Base-by-base conservation (phyloP, 371 early-diverging fungal genomes). In the Mortierella sp. region DNA sequence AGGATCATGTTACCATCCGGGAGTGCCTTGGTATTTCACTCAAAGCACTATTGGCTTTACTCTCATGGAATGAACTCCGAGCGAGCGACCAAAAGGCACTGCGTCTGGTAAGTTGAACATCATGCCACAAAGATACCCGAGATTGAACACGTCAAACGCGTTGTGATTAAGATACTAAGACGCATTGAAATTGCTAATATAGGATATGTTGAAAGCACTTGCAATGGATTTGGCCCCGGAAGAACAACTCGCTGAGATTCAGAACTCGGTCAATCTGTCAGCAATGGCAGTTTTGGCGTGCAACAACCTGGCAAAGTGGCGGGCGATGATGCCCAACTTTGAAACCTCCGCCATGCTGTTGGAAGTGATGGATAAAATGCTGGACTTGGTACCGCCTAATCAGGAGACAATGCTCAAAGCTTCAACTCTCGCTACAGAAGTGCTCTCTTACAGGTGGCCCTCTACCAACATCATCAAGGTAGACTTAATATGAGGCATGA, bases 31-130 rank as follows among this genome's bases (percentile, higher is more conserved):
- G 84, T 3, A 75, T 85, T 14, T 84, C 91, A n/a, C 78, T 94
- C 16, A 87, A 91, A 52, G 84, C 91, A 28, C 47, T 94, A 5
- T 74, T 74, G 38, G 89, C 91, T 13, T 38, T 93, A 16, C 73
- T 94, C 10, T 91, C 90, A 5, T 94, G 94, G 93, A 87, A 90
- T 34, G 93, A 92, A 26, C 88, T 93, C 50, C 76, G 85, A 50
- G 89, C 88, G 50, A 84, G 90, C 24, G 93, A 91, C 70, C 80
- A 75, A 38, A 86, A 86, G n/a, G 83, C 80, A 10, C 3, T 82
- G 14, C 80, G 87, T 24, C 60, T 86, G 2, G 87, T 82, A 78
- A 58, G 80, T 75, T 13, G 7, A 44, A 24, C 57, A 34, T 5
- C 9, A 13, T 42, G 6, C 16, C 0, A 13, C 16, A 16, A 50